A percentile compares a stretch with the other conserved stretches of the same genome.
Evolutionary conservation across 192 early-diverging fungal species (phyloP).

Genomic region (Coemansia sp.): DNA sequence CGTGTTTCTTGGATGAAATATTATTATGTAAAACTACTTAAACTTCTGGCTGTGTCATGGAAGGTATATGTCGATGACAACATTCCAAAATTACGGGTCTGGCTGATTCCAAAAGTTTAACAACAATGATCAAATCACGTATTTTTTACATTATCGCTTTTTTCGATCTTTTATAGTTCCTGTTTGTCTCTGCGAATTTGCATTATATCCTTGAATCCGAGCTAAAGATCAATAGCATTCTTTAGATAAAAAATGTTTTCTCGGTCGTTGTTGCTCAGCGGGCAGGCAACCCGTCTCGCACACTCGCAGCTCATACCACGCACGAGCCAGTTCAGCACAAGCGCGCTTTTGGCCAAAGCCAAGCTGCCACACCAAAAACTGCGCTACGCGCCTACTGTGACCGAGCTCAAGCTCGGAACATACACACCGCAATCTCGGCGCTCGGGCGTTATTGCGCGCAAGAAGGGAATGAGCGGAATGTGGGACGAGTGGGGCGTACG

Average conservation of each 20-base stretch:
- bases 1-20: background rate
- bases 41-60: background rate
- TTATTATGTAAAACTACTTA: background rate
- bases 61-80: background rate
- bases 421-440: slow-evolving; percentile 60
- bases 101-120: background rate
- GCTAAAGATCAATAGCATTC: background rate
- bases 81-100: background rate
- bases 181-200: background rate
- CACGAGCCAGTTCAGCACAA: slow-evolving; percentile 27
- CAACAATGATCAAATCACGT: background rate
- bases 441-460: slow-evolving; percentile 80
- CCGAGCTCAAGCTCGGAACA: slow-evolving; percentile 29
- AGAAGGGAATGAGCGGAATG: slow-evolving; percentile 92
- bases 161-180: background rate
- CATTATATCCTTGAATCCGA: background rate
- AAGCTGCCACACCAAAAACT: slow-evolving; percentile 47
- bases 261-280: background rate
- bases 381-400: slow-evolving; percentile 31
- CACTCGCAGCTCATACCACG: background rate
- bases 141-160: background rate
- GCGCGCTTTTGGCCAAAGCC: slow-evolving; percentile 13
- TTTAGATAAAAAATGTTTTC: slow-evolving; percentile 20
- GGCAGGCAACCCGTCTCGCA: background rate
- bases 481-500: slow-evolving; percentile 94